phyloP scores from a whole-genome alignment of 176 grass and related monocot genomes.

The Aegilops bicornis region DNA sequence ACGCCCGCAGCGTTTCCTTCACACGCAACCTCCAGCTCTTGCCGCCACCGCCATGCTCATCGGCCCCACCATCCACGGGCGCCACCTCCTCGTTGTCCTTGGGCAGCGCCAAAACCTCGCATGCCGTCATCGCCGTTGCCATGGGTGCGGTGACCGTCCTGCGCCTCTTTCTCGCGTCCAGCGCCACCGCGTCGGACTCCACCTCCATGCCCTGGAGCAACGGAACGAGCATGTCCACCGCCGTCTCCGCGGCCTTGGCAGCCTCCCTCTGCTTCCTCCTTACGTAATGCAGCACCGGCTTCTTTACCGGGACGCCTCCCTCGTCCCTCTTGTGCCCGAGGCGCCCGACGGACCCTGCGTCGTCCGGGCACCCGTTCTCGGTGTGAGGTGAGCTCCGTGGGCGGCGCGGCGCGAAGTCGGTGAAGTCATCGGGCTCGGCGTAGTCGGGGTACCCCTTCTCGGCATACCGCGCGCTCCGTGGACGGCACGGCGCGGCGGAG shows the following conservation, averaged over 20 bases:
- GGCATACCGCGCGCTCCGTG: slow-evolving; percentile 18
- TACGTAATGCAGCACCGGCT: slow-evolving; percentile 24
- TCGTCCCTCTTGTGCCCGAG: neutral
- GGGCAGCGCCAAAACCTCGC: slow-evolving; percentile 11
- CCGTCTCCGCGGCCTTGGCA: neutral
- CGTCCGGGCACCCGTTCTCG: slow-evolving; percentile 10
- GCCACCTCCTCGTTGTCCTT: slow-evolving; percentile 7
- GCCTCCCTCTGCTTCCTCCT: slow-evolving; percentile 12
- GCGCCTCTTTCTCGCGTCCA: slow-evolving; percentile 24
- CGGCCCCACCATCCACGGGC: neutral
- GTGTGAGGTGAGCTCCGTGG: neutral
- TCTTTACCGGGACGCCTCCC: slow-evolving; percentile 1
- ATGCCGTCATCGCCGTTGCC: slow-evolving; percentile 4
- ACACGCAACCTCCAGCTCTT: slow-evolving; percentile 44
- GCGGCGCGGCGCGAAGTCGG: neutral
- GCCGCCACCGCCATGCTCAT: neutral
- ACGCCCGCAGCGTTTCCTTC: slow-evolving; percentile 52
- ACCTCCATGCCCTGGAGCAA: slow-evolving; percentile 3
- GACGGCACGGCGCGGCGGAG: slow-evolving; percentile 3
- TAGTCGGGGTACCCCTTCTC: slow-evolving; percentile 21
- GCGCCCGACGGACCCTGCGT: neutral
- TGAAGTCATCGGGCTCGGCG: neutral
- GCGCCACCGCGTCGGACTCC: slow-evolving; percentile 26
- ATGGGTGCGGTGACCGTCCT: neutral
- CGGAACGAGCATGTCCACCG: neutral